phyloP scores from a whole-genome alignment of 148 eudicot species.

The Fagopyrum tataricum region DNA sequence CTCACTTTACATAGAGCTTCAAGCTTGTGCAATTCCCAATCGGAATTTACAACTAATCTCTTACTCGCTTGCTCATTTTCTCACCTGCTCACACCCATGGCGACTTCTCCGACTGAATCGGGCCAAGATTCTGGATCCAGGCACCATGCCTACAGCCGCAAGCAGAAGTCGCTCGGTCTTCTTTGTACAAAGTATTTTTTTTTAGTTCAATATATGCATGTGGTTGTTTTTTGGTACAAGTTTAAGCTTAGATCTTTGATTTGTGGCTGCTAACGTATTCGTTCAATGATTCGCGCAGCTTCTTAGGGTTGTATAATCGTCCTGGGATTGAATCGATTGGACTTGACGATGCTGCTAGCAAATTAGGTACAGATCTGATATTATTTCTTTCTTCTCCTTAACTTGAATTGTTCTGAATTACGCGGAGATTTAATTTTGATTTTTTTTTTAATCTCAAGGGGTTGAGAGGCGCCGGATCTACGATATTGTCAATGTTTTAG shows the following conservation, averaged over 20 bases:
- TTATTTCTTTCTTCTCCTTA: background rate
- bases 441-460: conserved; percentile 31
- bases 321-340: conserved; percentile 80
- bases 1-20: background rate
- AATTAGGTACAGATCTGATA: conserved; percentile 49
- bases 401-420: background rate
- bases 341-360: conserved; percentile 76
- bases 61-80: background rate
- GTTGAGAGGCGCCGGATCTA: conserved; percentile 99
- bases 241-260: background rate
- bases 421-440: background rate
- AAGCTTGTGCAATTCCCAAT: background rate
- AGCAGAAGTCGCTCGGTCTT: conserved; percentile 87
- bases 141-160: conserved; percentile 52
- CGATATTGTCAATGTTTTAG: conserved; percentile 91
- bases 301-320: conserved; percentile 76
- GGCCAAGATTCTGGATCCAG: conserved; percentile 46
- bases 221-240: background rate
- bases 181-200: conserved; percentile 71
- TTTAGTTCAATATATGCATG: background rate
- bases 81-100: conserved; percentile 19
- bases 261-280: background rate
- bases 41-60: background rate
- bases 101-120: conserved; percentile 19
- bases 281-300: conserved; percentile 38